Percentiles rank a stretch among this genome's conserved stretches.
Evolutionary conservation across 2,329 filamentous ascomycete species (phyloP).

Genomic region (Zalaria sp.): DNA sequence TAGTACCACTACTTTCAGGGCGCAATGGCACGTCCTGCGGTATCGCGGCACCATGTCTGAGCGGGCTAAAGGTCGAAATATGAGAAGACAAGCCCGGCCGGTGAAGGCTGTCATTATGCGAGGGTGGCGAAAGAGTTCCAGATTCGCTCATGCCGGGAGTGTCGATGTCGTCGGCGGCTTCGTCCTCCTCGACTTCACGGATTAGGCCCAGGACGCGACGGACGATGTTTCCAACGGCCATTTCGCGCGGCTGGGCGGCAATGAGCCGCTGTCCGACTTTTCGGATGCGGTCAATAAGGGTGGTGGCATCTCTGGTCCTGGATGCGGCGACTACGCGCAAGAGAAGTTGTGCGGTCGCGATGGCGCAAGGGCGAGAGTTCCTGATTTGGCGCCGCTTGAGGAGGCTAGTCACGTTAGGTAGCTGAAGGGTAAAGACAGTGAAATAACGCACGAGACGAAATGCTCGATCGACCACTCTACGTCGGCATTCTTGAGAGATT

Average conservation of each 20-base stretch:
- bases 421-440: slow-evolving; percentile 3
- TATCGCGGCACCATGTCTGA: slow-evolving; percentile 24
- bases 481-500: slow-evolving; percentile 58
- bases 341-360: slow-evolving; percentile 80
- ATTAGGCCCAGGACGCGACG: slow-evolving; percentile 81
- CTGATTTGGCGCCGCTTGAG: slow-evolving; percentile 84
- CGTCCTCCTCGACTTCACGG: slow-evolving; percentile 76
- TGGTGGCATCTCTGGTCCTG: slow-evolving; percentile 62
- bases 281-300: slow-evolving; percentile 68
- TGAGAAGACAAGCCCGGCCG: slow-evolving; percentile 24
- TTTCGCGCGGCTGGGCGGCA: slow-evolving; percentile 74
- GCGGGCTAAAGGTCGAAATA: slow-evolving; percentile 33
- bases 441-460: slow-evolving; percentile 56
- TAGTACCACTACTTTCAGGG: slow-evolving; percentile 2
- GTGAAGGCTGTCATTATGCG: slow-evolving; percentile 20
- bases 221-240: slow-evolving; percentile 89
- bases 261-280: slow-evolving; percentile 65
- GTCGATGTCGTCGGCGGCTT: slow-evolving; percentile 44
- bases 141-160: slow-evolving; percentile 44
- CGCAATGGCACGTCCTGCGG: slow-evolving; percentile 9
- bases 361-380: slow-evolving; percentile 75
- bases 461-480: slow-evolving; percentile 74
- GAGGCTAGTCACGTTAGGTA: slow-evolving; percentile 40
- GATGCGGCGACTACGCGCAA: slow-evolving; percentile 73
- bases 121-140: slow-evolving; percentile 19